A percentile compares a stretch with the other conserved stretches of the same genome.
These are phyloP conservation scores for Flaveria linearis DNA, from an alignment of 129 eudicot species.

Conservation along the genomic window DNA sequence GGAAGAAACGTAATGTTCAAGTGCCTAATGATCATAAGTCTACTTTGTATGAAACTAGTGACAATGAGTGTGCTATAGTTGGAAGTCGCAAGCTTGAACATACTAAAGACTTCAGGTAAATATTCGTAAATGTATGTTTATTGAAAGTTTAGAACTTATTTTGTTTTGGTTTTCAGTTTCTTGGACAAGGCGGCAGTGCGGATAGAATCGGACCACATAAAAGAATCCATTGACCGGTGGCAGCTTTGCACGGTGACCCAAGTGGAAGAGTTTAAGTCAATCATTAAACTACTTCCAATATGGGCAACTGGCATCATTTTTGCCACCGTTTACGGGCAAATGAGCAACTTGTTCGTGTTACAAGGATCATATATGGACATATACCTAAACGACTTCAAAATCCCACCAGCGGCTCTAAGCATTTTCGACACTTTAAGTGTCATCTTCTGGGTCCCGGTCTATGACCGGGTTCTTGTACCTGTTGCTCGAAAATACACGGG, in stretches of 20 bases:
- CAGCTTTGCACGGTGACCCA: slow-evolving; percentile 80
- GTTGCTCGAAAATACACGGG: slow-evolving; percentile 57
- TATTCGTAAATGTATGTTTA: not conserved
- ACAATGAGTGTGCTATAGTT: slow-evolving; percentile 49
- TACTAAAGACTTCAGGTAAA: slow-evolving; percentile 52
- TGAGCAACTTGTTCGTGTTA: slow-evolving; percentile 69
- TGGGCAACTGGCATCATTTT: slow-evolving; percentile 87
- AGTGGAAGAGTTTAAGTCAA: slow-evolving; percentile 71
- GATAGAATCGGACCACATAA: slow-evolving; percentile 38
- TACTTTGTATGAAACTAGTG: slow-evolving; percentile 48
- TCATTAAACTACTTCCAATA: slow-evolving; percentile 62
- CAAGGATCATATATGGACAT: slow-evolving; percentile 72
- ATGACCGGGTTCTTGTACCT: slow-evolving; percentile 57
- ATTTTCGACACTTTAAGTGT: slow-evolving; percentile 75
- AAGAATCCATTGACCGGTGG: slow-evolving; percentile 52
- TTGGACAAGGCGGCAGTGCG: slow-evolving; percentile 83
- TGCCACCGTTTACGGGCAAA: slow-evolving; percentile 64
- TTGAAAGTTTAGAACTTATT: slow-evolving; percentile 1
- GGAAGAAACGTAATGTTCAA: slow-evolving; percentile 42
- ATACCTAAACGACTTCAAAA: slow-evolving; percentile 46
- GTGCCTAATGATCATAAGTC: slow-evolving; percentile 48
- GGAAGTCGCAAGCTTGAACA: slow-evolving; percentile 76
- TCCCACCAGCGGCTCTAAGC: slow-evolving; percentile 76
- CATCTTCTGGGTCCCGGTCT: slow-evolving; percentile 77
- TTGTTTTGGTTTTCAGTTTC: slow-evolving; percentile 45